phyloP scores from a whole-genome alignment of 2,329 filamentous ascomycete species.

The Fusarium tupiense region DNA sequence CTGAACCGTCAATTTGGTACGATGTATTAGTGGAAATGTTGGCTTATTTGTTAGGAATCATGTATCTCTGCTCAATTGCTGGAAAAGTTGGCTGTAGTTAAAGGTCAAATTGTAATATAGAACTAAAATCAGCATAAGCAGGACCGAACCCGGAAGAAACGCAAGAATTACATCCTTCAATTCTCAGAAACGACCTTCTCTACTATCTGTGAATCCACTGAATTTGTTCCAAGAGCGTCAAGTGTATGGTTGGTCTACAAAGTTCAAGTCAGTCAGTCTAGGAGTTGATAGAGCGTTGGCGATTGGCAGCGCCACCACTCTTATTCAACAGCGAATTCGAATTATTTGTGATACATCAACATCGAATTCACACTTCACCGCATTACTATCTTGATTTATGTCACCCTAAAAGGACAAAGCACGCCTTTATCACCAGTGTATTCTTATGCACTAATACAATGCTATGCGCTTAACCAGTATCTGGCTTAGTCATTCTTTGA shows the following conservation, averaged over 20 bases:
- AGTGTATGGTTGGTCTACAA: not conserved
- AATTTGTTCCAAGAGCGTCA: not conserved
- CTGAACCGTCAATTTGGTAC: not conserved
- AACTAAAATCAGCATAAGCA: not conserved
- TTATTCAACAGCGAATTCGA: not conserved
- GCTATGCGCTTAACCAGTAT: constrained; percentile 10
- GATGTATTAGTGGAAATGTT: not conserved
- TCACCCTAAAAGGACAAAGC: not conserved
- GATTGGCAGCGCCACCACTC: not conserved
- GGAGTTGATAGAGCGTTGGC: not conserved
- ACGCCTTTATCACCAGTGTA: not conserved
- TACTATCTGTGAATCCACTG: not conserved
- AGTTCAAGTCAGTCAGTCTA: not conserved
- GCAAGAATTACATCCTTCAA: not conserved
- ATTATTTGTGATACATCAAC: not conserved
- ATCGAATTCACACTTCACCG: not conserved
- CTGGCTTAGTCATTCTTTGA: constrained; percentile 34
- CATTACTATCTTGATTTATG: not conserved
- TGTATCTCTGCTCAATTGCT: not conserved
- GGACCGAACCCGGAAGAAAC: not conserved
- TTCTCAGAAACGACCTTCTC: not conserved
- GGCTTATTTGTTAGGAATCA: not conserved
- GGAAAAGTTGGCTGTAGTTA: not conserved
- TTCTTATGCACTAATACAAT: constrained; percentile 16
- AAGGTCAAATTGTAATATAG: constrained; percentile 21